A percentile compares a stretch with the other conserved stretches of the same genome.
These are phyloP conservation scores for Thelonectria blattea DNA, from an alignment of 2,329 filamentous ascomycete species.

Conservation along the genomic window DNA sequence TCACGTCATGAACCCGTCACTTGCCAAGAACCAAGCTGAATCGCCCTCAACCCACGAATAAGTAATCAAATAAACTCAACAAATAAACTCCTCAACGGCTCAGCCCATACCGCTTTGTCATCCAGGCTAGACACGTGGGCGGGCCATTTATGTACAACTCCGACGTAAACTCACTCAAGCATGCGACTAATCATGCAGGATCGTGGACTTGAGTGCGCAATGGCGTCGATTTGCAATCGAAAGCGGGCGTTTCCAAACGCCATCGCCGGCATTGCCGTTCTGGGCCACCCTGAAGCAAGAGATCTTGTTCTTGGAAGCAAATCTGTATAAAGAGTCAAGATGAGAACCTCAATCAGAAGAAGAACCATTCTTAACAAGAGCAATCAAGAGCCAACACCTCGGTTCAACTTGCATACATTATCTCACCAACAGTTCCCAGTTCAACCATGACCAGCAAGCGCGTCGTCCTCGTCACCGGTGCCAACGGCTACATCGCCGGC, in stretches of 20 bases:
- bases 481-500: constrained; percentile 49
- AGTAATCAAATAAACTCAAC: background rate
- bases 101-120: background rate
- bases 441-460: constrained; percentile 30
- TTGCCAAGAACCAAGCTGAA: background rate
- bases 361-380: background rate
- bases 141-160: background rate
- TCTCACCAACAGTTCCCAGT: background rate
- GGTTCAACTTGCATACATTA: background rate
- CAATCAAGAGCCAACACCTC: background rate
- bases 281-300: background rate
- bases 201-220: background rate
- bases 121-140: background rate
- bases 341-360: background rate
- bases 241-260: constrained; percentile 1
- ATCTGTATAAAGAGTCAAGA: constrained; percentile 2
- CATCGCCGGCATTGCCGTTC: constrained; percentile 9
- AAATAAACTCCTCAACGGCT: background rate
- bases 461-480: constrained; percentile 46
- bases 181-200: background rate
- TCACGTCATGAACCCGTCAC: background rate
- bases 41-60: background rate
- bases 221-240: background rate
- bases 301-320: background rate
- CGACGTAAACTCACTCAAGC: background rate